Evolutionary conservation across 2,329 filamentous ascomycete genomes (phyloP).

Genomic region (Cryoendolithus antarcticus): DNA sequence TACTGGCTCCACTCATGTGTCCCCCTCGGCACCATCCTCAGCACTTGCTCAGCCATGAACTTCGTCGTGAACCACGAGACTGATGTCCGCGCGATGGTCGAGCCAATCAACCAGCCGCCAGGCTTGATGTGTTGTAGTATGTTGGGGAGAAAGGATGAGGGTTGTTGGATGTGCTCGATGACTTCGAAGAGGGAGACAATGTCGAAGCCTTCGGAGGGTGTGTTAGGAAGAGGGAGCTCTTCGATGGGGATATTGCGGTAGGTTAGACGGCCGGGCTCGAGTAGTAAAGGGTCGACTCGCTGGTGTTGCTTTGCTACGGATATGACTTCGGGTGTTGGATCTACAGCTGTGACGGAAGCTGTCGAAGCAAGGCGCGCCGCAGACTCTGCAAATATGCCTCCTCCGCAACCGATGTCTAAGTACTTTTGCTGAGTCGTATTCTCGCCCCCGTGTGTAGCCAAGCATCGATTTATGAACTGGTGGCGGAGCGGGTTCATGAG

Average conservation of each 20-base stretch:
- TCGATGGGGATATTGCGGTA: slow-evolving; percentile 75
- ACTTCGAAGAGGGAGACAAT: slow-evolving; percentile 87
- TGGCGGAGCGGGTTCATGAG: slow-evolving; percentile 97
- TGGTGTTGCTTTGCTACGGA: slow-evolving; percentile 65
- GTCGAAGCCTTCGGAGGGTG: slow-evolving; percentile 46
- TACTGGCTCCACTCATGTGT: slow-evolving; percentile 98
- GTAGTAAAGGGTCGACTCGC: slow-evolving; percentile 57
- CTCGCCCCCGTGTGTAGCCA: slow-evolving; percentile 34
- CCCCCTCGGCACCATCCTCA: slow-evolving; percentile 77
- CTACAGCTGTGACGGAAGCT: slow-evolving; percentile 57
- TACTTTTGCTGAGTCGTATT: slow-evolving; percentile 36
- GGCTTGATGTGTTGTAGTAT: slow-evolving; percentile 69
- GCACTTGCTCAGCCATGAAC: slow-evolving; percentile 73
- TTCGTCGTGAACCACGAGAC: slow-evolving; percentile 88
- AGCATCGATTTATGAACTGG: slow-evolving; percentile 70
- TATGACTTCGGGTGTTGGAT: slow-evolving; percentile 63
- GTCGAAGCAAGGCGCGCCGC: slow-evolving; percentile 58
- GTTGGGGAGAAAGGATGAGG: slow-evolving; percentile 58
- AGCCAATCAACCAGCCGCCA: slow-evolving; percentile 84
- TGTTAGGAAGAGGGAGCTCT: slow-evolving; percentile 32
- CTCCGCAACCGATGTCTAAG: slow-evolving; percentile 89
- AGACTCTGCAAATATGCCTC: slow-evolving; percentile 89
- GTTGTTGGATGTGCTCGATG: slow-evolving; percentile 76
- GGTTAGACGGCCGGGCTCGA: slow-evolving; percentile 40
- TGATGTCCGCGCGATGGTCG: slow-evolving; percentile 84